Evolutionary conservation across 176 grass and related monocot genomes (phyloP).

Genomic region (Carex littledalei): DNA sequence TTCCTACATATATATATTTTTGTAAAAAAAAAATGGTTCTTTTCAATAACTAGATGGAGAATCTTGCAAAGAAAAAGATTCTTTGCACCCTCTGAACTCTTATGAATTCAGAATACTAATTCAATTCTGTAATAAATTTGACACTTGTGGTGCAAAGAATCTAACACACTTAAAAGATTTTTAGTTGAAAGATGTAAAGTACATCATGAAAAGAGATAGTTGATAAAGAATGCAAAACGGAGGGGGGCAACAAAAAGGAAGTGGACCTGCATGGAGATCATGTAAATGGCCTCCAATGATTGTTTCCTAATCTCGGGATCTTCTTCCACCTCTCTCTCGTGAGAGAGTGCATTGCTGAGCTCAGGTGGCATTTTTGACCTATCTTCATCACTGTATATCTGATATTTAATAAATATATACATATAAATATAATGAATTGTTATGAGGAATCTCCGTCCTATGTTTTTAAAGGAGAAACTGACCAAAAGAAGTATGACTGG

Average conservation of each 20-base stretch:
- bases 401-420: conserved; percentile 16
- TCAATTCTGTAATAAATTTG: background rate
- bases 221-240: background rate
- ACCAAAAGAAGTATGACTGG: background rate
- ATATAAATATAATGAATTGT: background rate
- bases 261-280: conserved; percentile 77
- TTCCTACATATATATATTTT: conserved; percentile 37
- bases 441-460: background rate
- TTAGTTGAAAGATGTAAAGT: background rate
- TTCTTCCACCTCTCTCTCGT: conserved; percentile 72
- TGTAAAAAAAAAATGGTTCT: background rate
- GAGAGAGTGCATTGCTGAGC: conserved; percentile 71
- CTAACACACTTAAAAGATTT: background rate
- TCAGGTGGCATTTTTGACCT: conserved; percentile 86
- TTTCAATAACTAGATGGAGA: background rate
- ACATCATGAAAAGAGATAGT: background rate
- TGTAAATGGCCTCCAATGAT: conserved; percentile 84
- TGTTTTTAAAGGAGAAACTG: background rate
- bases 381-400: conserved; percentile 84
- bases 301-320: conserved; percentile 87
- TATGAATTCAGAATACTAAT: background rate
- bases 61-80: background rate
- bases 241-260: background rate
- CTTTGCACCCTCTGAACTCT: background rate
- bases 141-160: no score